Evolutionary conservation across 805 yeast genomes (phyloP).

Genomic region (Yarrowia sp.): DNA sequence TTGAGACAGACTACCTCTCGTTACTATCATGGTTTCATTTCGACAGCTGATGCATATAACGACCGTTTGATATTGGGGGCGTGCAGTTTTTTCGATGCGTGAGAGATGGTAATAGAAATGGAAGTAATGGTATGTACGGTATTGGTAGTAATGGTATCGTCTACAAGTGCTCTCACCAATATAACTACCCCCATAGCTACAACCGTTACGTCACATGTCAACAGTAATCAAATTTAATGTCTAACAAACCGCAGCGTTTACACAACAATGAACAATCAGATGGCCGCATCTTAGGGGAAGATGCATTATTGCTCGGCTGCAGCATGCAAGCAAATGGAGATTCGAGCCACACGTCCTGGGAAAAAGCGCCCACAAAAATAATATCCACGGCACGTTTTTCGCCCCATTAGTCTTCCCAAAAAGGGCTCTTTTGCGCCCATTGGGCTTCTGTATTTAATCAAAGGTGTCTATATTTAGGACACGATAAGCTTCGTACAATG

Average conservation of each 20-base stretch:
- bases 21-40: constrained; percentile 7
- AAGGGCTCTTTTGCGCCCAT: too few relatives aligned
- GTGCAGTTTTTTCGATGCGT: background rate
- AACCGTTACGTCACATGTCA: too few relatives aligned
- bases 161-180: too few relatives aligned
- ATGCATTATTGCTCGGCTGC: background rate
- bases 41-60: background rate
- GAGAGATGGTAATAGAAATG: background rate
- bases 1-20: background rate
- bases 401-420: background rate
- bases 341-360: background rate
- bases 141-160: too few relatives aligned
- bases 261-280: background rate
- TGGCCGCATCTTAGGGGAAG: background rate
- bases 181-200: too few relatives aligned
- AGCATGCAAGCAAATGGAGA: background rate
- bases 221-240: too few relatives aligned
- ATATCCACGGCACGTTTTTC: background rate
- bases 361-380: background rate
- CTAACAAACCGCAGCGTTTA: background rate
- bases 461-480: background rate
- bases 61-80: background rate
- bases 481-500: background rate
- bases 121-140: too few relatives aligned
- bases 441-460: too few relatives aligned